Evolutionary conservation across 2,329 filamentous ascomycete species (phyloP).

Genomic region (Alternaria sp.): DNA sequence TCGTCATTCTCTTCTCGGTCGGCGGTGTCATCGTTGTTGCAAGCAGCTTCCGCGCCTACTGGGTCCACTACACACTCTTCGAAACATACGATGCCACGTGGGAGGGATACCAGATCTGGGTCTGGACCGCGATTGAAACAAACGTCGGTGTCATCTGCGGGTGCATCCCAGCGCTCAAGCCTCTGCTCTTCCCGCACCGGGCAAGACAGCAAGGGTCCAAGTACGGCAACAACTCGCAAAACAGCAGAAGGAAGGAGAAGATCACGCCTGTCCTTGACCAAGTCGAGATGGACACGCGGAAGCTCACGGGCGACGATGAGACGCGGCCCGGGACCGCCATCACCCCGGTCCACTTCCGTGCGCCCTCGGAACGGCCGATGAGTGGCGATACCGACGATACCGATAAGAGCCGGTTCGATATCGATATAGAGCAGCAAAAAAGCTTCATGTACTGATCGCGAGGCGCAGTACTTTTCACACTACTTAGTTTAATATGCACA

Average conservation of each 20-base stretch:
- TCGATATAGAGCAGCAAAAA: slow-evolving; percentile 46
- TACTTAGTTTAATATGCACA: slow-evolving; percentile 23
- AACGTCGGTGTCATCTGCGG: slow-evolving; percentile 54
- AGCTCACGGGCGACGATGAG: slow-evolving; percentile 34
- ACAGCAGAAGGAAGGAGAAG: slow-evolving; percentile 41
- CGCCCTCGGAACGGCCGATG: slow-evolving; percentile 38
- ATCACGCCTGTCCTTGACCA: slow-evolving; percentile 40
- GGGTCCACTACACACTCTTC: slow-evolving; percentile 54
- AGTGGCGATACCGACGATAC: slow-evolving; percentile 41
- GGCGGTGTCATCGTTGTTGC: slow-evolving; percentile 56
- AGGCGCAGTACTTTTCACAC: slow-evolving; percentile 20
- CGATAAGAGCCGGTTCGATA: slow-evolving; percentile 43
- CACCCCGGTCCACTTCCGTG: slow-evolving; percentile 22
- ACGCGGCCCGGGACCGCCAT: slow-evolving; percentile 30
- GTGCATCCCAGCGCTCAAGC: slow-evolving; percentile 53
- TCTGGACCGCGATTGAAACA: slow-evolving; percentile 54
- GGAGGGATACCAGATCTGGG: slow-evolving; percentile 52
- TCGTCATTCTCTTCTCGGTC: slow-evolving; percentile 52
- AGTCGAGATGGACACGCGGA: slow-evolving; percentile 44
- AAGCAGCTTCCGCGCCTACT: slow-evolving; percentile 55
- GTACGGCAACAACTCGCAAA: slow-evolving; percentile 39
- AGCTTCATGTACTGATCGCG: slow-evolving; percentile 42
- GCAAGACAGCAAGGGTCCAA: slow-evolving; percentile 38
- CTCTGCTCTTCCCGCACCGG: slow-evolving; percentile 45
- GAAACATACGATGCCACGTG: slow-evolving; percentile 56